These are phyloP conservation scores for Knoxdaviesia capensis DNA, from an alignment of 2,329 filamentous ascomycete species.

Conservation along the genomic window DNA sequence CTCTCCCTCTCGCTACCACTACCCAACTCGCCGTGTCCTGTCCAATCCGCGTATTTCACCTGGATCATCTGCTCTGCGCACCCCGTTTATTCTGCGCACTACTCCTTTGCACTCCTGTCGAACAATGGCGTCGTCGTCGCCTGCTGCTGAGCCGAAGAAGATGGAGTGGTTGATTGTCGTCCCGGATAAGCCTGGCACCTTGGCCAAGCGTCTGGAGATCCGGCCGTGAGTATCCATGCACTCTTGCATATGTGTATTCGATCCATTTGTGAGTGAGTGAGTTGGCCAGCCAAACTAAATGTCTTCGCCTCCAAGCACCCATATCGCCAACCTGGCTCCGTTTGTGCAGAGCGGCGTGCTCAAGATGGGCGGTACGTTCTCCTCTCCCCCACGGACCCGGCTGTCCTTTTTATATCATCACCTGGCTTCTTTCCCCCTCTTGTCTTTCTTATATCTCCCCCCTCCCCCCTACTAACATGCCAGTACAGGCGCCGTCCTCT, in stretches of 20 bases:
- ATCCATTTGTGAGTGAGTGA: too few relatives aligned
- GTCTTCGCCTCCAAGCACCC: conserved; percentile 11
- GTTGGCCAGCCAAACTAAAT: too few relatives aligned
- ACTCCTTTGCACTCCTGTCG: conserved; percentile 1
- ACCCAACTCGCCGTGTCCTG: background rate
- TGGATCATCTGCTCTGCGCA: too few relatives aligned
- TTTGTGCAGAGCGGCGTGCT: conserved; percentile 31
- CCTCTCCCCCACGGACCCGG: background rate
- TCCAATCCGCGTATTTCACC: background rate
- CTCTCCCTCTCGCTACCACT: background rate
- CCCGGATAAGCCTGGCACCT: conserved; percentile 41
- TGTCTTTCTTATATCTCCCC: background rate
- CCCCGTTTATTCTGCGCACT: too few relatives aligned
- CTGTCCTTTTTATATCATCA: background rate
- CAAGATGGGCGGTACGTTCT: conserved; percentile 43
- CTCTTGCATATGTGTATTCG: background rate
- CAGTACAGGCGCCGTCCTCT: conserved; percentile 41
- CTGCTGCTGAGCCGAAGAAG: conserved; percentile 14
- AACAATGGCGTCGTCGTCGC: conserved; percentile 9
- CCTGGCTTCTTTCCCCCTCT: background rate
- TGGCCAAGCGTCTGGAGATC: conserved; percentile 40
- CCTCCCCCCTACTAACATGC: background rate
- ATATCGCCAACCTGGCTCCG: conserved; percentile 35
- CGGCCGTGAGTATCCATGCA: conserved; percentile 24
- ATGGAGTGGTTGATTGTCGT: conserved; percentile 50